Base-by-base conservation (phyloP, 1,284 basidiomycete genomes). In the Salmacisia buchloeana region DNA sequence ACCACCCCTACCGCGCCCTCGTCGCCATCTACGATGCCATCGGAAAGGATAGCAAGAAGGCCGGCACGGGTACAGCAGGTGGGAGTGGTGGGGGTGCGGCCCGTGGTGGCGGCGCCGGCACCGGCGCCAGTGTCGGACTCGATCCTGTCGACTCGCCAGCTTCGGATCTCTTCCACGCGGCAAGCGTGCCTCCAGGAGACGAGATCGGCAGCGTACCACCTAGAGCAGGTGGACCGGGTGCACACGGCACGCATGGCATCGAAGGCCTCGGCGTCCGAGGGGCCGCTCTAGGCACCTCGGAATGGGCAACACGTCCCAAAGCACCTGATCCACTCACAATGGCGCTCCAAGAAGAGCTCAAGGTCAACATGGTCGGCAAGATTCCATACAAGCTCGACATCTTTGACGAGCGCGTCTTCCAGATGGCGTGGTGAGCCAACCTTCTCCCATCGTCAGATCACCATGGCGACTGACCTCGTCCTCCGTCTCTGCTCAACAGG, bases 1-100 rank as follows among this genome's bases (percentile, higher is more conserved):
- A 92, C 80, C 94, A 97, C 79, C 93, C 94, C 0, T 98, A 97
- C 81, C 87, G 91, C 49, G 89, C 90, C 0, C 85, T 97, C 35
- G 82, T 90, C 52, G 84, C 88, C 3, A 83, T 97, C 13, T 90
- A 87, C 69, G 88, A 85, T 23, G n/a, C 34, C n/a, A 60, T 62
- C 29, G 71, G 69, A 2, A 41, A 59, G 2, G 58, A 59, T 25
- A 25, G 36, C 25, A 59, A 59, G 27, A 41, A 29, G 18, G 18
- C 10, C 18, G 36, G n/a, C n/a, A n/a, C n/a, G n/a, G n/a, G n/a
- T n/a, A 35, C 54, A 36, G 18, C 54, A 36, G n/a, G 49, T 25
- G 21, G 49, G 21, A 33, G 21, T 21, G 27, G 49, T n/a, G 12
- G 45, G 21, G 27, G 49, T 15, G 7, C 21, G 21, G 5, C 3